These are phyloP conservation scores for Mycena kentingensis DNA, from an alignment of 768 basidiomycete species.

Conservation along the genomic window DNA sequence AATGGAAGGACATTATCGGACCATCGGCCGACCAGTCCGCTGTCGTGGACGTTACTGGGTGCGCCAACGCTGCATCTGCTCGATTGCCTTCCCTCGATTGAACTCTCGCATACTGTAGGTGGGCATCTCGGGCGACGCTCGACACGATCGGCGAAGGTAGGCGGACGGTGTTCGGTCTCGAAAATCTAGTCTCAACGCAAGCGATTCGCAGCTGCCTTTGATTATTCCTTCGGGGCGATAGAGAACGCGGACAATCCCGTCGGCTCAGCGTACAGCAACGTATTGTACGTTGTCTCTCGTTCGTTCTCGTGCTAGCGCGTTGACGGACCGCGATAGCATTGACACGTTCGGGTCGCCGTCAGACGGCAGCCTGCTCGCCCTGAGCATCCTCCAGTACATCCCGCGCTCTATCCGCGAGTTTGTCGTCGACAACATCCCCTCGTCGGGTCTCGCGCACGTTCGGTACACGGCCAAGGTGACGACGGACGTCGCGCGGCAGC, in stretches of 20 bases:
- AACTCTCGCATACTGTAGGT: constrained; percentile 21
- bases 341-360: constrained; percentile 35
- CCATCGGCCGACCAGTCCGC: constrained; percentile 30
- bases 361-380: constrained; percentile 33
- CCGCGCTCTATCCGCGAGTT: constrained; percentile 36
- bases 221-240: constrained; percentile 46
- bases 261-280: constrained; percentile 36
- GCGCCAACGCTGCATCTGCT: not conserved
- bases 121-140: constrained; percentile 48
- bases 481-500: constrained; percentile 34
- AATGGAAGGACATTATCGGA: constrained; percentile 42
- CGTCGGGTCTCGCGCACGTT: constrained; percentile 32
- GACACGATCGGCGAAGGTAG: constrained; percentile 55
- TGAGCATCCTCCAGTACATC: constrained; percentile 33
- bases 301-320: not conserved
- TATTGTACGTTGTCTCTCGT: constrained; percentile 33
- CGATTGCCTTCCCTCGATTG: constrained; percentile 8
- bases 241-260: constrained; percentile 40
- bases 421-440: constrained; percentile 34
- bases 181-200: not conserved
- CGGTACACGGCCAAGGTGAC: constrained; percentile 35
- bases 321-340: constrained; percentile 23
- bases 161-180: not conserved
- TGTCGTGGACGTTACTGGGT: constrained; percentile 36
- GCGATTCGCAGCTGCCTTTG: constrained; percentile 45